phyloP scores from a whole-genome alignment of 1,139 yeast species.

The Suhomyces anneliseae region DNA sequence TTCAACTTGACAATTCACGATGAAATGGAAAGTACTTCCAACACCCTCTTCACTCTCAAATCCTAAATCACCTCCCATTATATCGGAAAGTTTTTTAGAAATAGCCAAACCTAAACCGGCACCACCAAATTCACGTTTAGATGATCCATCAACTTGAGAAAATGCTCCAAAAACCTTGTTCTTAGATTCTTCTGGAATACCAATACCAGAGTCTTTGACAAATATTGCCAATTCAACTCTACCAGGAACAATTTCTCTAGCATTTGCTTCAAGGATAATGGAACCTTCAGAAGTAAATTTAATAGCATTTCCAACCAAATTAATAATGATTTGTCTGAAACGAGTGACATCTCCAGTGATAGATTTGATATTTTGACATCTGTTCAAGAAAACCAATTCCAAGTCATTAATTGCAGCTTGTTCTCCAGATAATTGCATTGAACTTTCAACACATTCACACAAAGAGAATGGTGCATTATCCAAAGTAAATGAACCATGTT shows the following conservation, averaged over 20 bases:
- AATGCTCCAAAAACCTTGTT: constrained; percentile 58
- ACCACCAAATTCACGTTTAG: constrained; percentile 58
- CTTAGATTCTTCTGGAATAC: constrained; percentile 51
- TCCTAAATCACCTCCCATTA: constrained; percentile 58
- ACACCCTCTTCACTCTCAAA: constrained; percentile 52
- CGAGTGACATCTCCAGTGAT: constrained; percentile 54
- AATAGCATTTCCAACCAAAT: constrained; percentile 57
- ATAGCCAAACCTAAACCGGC: constrained; percentile 62
- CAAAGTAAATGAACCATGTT: constrained; percentile 53
- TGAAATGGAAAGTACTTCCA: constrained; percentile 54
- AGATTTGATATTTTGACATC: constrained; percentile 42
- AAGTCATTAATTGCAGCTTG: constrained; percentile 48
- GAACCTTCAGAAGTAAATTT: constrained; percentile 54
- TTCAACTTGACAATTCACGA: constrained; percentile 31
- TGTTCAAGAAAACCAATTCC: constrained; percentile 50
- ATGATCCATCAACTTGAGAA: constrained; percentile 61
- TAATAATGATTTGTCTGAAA: constrained; percentile 54
- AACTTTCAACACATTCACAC: constrained; percentile 52
- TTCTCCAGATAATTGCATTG: constrained; percentile 53
- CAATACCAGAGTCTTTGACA: constrained; percentile 62
- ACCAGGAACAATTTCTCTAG: constrained; percentile 28
- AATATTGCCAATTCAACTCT: constrained; percentile 44
- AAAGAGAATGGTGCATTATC: constrained; percentile 51
- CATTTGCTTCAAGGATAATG: constrained; percentile 41
- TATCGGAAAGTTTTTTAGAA: constrained; percentile 55